phyloP scores from a whole-genome alignment of 305 asterid species.

The Petunia hybrid region DNA sequence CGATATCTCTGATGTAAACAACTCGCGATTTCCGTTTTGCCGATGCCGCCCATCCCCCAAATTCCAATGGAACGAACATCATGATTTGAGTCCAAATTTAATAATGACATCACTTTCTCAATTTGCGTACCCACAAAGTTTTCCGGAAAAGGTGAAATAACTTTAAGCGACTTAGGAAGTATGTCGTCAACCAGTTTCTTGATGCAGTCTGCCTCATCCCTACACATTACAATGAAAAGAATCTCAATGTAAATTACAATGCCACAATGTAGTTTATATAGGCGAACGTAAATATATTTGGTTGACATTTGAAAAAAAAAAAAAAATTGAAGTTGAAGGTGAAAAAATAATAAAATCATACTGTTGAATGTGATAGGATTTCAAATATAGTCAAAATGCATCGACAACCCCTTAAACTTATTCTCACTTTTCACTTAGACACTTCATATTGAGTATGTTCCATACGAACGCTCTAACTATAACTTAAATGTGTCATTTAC shows the following conservation, averaged over 20 bases:
- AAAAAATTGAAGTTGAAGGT: too few species aligned
- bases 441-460: too few species aligned
- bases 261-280: neutral
- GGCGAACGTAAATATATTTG: too few species aligned
- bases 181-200: neutral
- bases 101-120: neutral
- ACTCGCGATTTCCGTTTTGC: neutral
- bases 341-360: too few species aligned
- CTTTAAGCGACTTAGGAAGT: neutral
- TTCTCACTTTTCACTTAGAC: too few species aligned
- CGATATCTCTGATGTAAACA: neutral
- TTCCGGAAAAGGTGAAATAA: neutral
- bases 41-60: neutral
- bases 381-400: too few species aligned
- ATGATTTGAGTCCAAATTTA: neutral
- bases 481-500: too few species aligned
- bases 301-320: too few species aligned
- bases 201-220: slow-evolving; percentile 10
- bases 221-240: too few species aligned
- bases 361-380: too few species aligned
- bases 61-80: slow-evolving; percentile 2
- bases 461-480: too few species aligned
- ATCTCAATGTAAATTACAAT: neutral
- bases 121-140: neutral
- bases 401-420: too few species aligned